phyloP scores from a whole-genome alignment of 139 green algal genomes.

The Tetradesmus obliquus region DNA sequence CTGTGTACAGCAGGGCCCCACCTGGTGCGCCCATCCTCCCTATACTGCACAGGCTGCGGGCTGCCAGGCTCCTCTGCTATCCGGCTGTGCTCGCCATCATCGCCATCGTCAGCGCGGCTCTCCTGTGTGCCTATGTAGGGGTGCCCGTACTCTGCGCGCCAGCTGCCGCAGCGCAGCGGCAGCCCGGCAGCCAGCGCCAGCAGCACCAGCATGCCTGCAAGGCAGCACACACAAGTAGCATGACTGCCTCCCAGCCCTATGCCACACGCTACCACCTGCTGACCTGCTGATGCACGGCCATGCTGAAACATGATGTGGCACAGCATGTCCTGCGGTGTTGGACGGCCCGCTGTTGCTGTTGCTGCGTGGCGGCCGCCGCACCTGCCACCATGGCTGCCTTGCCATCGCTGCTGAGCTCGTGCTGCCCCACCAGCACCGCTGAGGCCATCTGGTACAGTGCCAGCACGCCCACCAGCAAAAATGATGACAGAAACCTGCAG shows the following conservation, averaged over 20 bases:
- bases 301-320: no score
- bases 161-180: slow-evolving; percentile 42
- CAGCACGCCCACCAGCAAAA: slow-evolving; percentile 57
- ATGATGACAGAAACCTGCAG: slow-evolving; percentile 50
- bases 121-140: slow-evolving; percentile 13
- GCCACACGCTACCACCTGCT: no score
- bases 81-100: not conserved
- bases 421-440: slow-evolving; percentile 28
- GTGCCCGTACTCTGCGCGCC: slow-evolving; percentile 21
- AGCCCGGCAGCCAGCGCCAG: slow-evolving; percentile 59
- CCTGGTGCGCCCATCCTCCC: not conserved
- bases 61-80: not conserved
- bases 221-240: not conserved
- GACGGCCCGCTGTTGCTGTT: not conserved
- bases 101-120: slow-evolving; percentile 21
- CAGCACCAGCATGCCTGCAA: slow-evolving; percentile 55
- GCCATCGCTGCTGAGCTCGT: not conserved
- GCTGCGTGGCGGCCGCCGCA: not conserved
- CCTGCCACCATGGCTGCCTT: not conserved
- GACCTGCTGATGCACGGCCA: no score
- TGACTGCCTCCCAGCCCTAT: not conserved
- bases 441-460: slow-evolving; percentile 65
- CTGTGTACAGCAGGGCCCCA: not conserved
- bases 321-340: not conserved
- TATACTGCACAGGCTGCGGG: not conserved